phyloP scores from a whole-genome alignment of 106 monocot species.

The Dendrobium chrysotoxum region DNA sequence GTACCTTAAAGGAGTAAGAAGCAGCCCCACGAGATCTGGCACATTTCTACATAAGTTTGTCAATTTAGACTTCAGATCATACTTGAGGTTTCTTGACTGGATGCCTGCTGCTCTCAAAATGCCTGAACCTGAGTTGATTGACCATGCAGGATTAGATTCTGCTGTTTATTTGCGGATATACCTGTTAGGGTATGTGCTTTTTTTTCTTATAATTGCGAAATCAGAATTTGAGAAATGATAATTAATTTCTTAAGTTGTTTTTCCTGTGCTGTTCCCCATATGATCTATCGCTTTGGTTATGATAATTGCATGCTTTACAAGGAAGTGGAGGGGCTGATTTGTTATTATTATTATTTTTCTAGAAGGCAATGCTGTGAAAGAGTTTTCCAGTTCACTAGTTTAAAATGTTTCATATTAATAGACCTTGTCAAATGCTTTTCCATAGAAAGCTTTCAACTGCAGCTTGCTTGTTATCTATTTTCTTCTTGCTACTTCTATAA shows the following conservation, averaged over 20 bases:
- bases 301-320: neutral
- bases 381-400: neutral
- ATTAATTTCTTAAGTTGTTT: too few relatives aligned
- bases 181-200: conserved; percentile 48
- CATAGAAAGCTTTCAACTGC: neutral
- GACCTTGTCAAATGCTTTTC: neutral
- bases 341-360: too few relatives aligned
- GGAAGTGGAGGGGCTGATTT: too few relatives aligned
- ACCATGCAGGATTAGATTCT: conserved; percentile 98
- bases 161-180: conserved; percentile 81
- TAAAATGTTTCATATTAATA: neutral
- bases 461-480: neutral
- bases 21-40: conserved; percentile 45
- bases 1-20: conserved; percentile 87
- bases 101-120: conserved; percentile 98
- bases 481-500: neutral
- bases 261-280: neutral
- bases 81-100: conserved; percentile 80
- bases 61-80: conserved; percentile 75
- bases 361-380: too few relatives aligned
- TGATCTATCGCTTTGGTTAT: neutral
- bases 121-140: conserved; percentile 96
- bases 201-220: neutral
- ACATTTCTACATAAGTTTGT: conserved; percentile 41
- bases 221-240: too few relatives aligned